Percentiles rank a stretch among this genome's conserved stretches.
These are phyloP conservation scores for Cyphellophora europaea DNA, from an alignment of 2,329 filamentous ascomycete genomes.

Conservation along the genomic window DNA sequence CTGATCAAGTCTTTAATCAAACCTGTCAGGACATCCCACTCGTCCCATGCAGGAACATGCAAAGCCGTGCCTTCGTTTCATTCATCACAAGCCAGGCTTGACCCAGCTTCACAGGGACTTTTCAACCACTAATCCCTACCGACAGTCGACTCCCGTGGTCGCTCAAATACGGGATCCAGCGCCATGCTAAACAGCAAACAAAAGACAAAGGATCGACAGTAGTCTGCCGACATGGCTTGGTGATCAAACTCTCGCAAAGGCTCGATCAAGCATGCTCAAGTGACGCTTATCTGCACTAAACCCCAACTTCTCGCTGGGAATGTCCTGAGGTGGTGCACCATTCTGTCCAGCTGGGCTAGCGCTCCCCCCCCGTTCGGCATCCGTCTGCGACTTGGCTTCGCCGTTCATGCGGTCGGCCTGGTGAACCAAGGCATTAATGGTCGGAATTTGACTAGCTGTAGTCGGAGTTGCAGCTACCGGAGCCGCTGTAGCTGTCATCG, in stretches of 20 bases:
- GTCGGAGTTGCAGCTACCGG: constrained; percentile 3
- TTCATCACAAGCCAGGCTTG: too few relatives aligned
- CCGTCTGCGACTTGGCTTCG: neutral
- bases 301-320: constrained; percentile 47
- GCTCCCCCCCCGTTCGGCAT: constrained; percentile 29
- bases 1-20: too few relatives aligned
- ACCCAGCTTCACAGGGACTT: too few relatives aligned
- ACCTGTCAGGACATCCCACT: too few relatives aligned
- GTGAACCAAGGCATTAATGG: constrained; percentile 38
- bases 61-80: too few relatives aligned
- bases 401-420: constrained; percentile 8
- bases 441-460: constrained; percentile 39
- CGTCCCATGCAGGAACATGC: too few relatives aligned
- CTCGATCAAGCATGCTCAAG: constrained; percentile 54
- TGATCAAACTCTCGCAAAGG: constrained; percentile 30
- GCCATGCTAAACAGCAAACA: too few relatives aligned
- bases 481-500: constrained; percentile 18
- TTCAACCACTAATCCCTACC: too few relatives aligned
- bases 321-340: constrained; percentile 40
- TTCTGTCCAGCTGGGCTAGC: constrained; percentile 26
- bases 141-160: too few relatives aligned
- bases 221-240: too few relatives aligned
- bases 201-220: too few relatives aligned
- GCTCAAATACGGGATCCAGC: too few relatives aligned
- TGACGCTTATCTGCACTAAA: constrained; percentile 58